Evolutionary conservation across 352 stramenopile species (phyloP), one percentile per base, ranked within the genome.

Genomic region (Globisporangium echinulatum): DNA sequence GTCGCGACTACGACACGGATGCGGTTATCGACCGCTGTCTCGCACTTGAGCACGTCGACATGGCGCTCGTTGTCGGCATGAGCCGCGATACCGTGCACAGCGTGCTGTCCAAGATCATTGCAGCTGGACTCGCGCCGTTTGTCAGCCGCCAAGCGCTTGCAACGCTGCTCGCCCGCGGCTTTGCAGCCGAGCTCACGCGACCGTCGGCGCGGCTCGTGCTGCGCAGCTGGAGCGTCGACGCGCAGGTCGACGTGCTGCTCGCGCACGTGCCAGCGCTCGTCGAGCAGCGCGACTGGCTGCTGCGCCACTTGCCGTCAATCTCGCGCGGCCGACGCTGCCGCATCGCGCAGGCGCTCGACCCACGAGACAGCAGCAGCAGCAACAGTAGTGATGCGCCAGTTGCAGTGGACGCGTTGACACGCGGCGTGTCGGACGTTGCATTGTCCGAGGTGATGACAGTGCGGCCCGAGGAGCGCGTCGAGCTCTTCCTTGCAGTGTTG

Each of bases 401-500:
- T 9, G 51, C 51, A 6, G 10, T 13, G 4, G 54, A 59, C n/a
- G 6, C 43, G n/a, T 14, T 44, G 14, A 13, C 7, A 57, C 36
- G 5, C 36, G 62, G 39, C 49, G 25, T 37, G 1, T 36, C 36
- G 19, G 73, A 80, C 19, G 73, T 89, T 6, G 68, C 71, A 0
- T 69, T 64, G 36, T 89, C 76, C 0, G 81, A 91, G 55, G 68
- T 65, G 5, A 75, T 90, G 52, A 48, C 8, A 0, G 53, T 60
- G 10, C 55, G 63, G 0, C 44, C 69, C 36, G 80, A 88, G 56
- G 82, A 94, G 54, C 76, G 74, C 6, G 70, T 90, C 0, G 85
- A 94, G 67, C 72, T 94, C 0, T 94, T 87, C 44, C 67, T 94
- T 3, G 88, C 82, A 7, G 47, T 91, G 3, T 52, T 94, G 15